phyloP scores from a whole-genome alignment of 2,329 filamentous ascomycete genomes.

The Curvularia sp. region DNA sequence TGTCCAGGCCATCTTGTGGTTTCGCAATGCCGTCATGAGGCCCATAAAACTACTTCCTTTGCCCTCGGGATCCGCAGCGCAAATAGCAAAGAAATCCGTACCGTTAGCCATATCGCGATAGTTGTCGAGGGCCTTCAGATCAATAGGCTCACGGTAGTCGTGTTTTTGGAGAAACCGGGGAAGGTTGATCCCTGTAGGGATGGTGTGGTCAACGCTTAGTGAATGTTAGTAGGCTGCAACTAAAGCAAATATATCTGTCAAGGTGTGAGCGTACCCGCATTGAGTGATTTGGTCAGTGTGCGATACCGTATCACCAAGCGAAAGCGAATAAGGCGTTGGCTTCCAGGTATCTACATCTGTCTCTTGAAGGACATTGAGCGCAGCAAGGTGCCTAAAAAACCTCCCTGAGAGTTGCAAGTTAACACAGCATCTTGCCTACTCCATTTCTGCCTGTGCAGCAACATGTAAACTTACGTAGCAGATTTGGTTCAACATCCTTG shows the following conservation, averaged over 20 bases:
- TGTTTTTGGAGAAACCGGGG: conserved; percentile 9
- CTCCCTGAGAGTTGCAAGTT: not conserved
- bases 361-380: conserved; percentile 9
- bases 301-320: conserved; percentile 8
- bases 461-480: not conserved
- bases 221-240: not conserved
- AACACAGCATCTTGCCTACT: not conserved
- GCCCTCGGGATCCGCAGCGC: conserved; percentile 9
- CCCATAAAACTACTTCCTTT: conserved; percentile 14
- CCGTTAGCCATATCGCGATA: conserved; percentile 14
- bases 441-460: no score
- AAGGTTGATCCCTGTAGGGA: conserved; percentile 6
- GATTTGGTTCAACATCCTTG: conserved; percentile 2
- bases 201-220: conserved; percentile 8
- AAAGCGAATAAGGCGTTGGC: conserved; percentile 14
- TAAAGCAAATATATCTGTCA: not conserved
- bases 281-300: conserved; percentile 11
- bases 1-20: conserved; percentile 14
- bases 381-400: conserved; percentile 8
- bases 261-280: conserved; percentile 3
- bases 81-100: conserved; percentile 6
- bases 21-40: conserved; percentile 2
- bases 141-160: conserved; percentile 11
- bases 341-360: conserved; percentile 9
- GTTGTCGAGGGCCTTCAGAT: conserved; percentile 8